Conservation (phyloP, 2,329 filamentous ascomycete species). For the Monilinia fructigena region DNA sequence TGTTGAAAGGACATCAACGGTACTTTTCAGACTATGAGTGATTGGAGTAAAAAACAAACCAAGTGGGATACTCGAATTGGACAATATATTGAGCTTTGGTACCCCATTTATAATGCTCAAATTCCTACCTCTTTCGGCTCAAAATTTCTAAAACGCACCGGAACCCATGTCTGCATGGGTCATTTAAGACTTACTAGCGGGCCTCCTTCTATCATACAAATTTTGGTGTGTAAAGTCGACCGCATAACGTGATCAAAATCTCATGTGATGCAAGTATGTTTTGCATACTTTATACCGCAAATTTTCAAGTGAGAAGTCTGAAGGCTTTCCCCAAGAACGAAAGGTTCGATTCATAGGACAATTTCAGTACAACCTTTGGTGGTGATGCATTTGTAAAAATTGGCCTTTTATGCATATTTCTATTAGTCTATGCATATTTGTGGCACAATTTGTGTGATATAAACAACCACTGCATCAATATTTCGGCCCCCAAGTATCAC, state of each 20-base stretch:
- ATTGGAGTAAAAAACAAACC: constrained; percentile 33
- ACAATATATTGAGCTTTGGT: not conserved
- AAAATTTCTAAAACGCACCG: constrained; percentile 18
- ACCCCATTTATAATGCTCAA: not conserved
- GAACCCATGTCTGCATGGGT: constrained; percentile 25
- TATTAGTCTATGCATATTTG: not conserved
- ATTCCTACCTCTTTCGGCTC: not conserved
- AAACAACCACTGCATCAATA: not conserved
- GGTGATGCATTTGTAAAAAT: too few species aligned
- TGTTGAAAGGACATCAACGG: constrained; percentile 50
- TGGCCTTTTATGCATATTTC: not conserved
- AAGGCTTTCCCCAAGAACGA: too few species aligned
- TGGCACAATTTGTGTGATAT: constrained; percentile 6
- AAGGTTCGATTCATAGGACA: not conserved
- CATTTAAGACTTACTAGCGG: constrained; percentile 31
- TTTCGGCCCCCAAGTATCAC: not conserved
- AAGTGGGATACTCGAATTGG: not conserved
- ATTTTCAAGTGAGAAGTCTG: not conserved
- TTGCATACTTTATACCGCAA: constrained; percentile 33
- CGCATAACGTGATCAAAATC: constrained; percentile 38
- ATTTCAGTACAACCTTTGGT: not conserved
- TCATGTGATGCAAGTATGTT: constrained; percentile 38
- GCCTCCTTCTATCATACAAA: constrained; percentile 35
- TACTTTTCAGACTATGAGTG: constrained; percentile 59
- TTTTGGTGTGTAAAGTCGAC: constrained; percentile 33